Evolutionary conservation across 805 yeast species (phyloP).

Genomic region (Myxozyma melibiosi): DNA sequence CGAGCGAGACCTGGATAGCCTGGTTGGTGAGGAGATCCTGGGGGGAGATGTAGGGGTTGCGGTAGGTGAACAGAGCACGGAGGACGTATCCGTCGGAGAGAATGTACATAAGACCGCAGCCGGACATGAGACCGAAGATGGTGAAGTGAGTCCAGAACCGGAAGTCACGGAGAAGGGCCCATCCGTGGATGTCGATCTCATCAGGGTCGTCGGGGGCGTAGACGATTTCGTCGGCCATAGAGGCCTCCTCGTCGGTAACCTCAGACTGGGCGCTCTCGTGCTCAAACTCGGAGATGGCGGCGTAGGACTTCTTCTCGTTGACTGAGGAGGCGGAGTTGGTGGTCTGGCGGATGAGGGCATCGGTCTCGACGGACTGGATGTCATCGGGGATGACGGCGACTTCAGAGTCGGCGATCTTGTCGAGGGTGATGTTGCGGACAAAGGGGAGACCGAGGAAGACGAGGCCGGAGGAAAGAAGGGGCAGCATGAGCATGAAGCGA

Average conservation of each 20-base stretch:
- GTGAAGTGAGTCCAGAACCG: conserved; percentile 56
- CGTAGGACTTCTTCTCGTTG: conserved; percentile 13
- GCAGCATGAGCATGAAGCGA: conserved; percentile 44
- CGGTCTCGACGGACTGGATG: conserved; percentile 24
- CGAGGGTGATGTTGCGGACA: conserved; percentile 30
- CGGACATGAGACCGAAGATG: conserved; percentile 59
- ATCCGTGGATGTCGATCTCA: conserved; percentile 32
- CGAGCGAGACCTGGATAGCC: conserved; percentile 70
- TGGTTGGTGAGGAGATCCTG: conserved; percentile 56
- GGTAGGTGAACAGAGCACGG: conserved; percentile 46
- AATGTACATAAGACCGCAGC: conserved; percentile 74
- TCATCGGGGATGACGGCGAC: conserved; percentile 18
- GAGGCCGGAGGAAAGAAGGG: conserved; percentile 32
- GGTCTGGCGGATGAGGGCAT: conserved; percentile 27
- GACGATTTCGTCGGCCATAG: conserved; percentile 25
- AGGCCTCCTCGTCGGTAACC: conserved; percentile 13
- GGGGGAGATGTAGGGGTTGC: conserved; percentile 31
- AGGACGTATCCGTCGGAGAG: conserved; percentile 74
- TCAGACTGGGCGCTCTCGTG: conserved; percentile 5
- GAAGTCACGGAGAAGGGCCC: conserved; percentile 26
- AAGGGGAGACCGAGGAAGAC: conserved; percentile 34
- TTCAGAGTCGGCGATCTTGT: conserved; percentile 24
- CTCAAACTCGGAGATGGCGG: conserved; percentile 27
- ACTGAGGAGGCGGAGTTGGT: conserved; percentile 5
- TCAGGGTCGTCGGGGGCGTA: conserved; percentile 8